Conservation (phyloP, 257 asterid species). For the Vinca minor region DNA sequence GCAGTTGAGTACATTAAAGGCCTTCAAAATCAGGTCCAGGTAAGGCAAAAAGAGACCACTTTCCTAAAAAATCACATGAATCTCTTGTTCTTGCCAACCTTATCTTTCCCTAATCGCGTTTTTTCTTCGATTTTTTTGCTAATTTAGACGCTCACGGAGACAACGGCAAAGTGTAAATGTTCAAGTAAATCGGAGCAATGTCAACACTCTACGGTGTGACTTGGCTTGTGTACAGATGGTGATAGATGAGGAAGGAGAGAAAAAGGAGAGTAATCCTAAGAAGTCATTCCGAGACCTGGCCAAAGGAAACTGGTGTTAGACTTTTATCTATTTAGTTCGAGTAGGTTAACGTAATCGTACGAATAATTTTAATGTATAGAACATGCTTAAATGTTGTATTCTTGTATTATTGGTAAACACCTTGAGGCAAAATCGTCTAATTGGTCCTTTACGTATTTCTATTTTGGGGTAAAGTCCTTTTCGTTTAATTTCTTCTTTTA, state of each 20-base stretch:
- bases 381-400: background rate
- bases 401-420: no score
- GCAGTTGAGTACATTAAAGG: conserved; percentile 82
- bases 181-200: conserved; percentile 6
- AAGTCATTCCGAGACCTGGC: background rate
- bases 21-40: conserved; percentile 69
- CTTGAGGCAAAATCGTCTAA: no score
- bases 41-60: conserved; percentile 18
- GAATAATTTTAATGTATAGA: background rate
- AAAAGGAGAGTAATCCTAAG: background rate
- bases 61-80: conserved; percentile 26
- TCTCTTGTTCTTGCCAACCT: conserved; percentile 16
- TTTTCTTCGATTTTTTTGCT: background rate
- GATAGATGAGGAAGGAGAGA: conserved; percentile 4
- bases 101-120: conserved; percentile 5
- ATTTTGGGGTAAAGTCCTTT: no score
- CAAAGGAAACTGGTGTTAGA: background rate
- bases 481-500: no score
- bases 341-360: conserved; percentile 3
- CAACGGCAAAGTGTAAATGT: conserved; percentile 58
- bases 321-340: background rate
- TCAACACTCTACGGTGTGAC: background rate
- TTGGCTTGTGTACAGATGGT: conserved; percentile 14
- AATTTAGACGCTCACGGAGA: conserved; percentile 53
- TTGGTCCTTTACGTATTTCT: no score